Percentiles rank a stretch among this genome's conserved stretches.
These are phyloP conservation scores for Annulohypoxylon moriforme DNA, from an alignment of 495 filamentous ascomycete genomes.

Conservation along the genomic window DNA sequence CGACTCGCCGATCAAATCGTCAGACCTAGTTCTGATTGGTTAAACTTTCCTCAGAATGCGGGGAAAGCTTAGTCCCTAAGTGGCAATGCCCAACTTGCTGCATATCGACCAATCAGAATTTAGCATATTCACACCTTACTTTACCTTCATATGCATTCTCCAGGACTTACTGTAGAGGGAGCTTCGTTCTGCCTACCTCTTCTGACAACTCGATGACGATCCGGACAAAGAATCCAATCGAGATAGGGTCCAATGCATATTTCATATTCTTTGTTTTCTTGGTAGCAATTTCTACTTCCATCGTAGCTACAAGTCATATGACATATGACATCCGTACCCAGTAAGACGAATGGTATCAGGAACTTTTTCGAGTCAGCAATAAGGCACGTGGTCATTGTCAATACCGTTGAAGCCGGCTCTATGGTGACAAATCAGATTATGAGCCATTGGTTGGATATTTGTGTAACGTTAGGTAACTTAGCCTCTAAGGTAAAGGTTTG, in stretches of 20 bases:
- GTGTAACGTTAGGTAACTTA: not conserved
- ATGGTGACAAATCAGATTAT: not conserved
- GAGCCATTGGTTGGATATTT: not conserved
- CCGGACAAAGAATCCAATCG: slow-evolving; percentile 24
- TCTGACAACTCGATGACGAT: slow-evolving; percentile 27
- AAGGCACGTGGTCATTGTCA: slow-evolving; percentile 4
- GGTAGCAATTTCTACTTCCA: not conserved
- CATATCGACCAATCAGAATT: slow-evolving; percentile 22
- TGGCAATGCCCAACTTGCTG: slow-evolving; percentile 26
- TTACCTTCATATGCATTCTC: slow-evolving; percentile 8
- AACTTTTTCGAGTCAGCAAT: not conserved
- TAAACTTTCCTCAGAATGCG: slow-evolving; percentile 24
- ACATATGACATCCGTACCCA: slow-evolving; percentile 9
- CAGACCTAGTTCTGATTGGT: slow-evolving; percentile 25
- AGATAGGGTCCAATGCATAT: not conserved
- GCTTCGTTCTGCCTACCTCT: not conserved
- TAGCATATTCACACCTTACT: slow-evolving; percentile 3
- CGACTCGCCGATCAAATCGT: slow-evolving; percentile 32
- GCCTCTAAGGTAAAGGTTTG: not conserved
- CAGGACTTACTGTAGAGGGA: slow-evolving; percentile 15
- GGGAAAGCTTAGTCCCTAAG: slow-evolving; percentile 32
- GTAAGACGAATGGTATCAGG: not conserved
- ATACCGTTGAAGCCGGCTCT: not conserved
- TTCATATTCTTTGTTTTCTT: slow-evolving; percentile 17
- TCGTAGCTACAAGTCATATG: slow-evolving; percentile 12